phyloP scores from a whole-genome alignment of 306 rosid species.

The Rubus parviflorus region DNA sequence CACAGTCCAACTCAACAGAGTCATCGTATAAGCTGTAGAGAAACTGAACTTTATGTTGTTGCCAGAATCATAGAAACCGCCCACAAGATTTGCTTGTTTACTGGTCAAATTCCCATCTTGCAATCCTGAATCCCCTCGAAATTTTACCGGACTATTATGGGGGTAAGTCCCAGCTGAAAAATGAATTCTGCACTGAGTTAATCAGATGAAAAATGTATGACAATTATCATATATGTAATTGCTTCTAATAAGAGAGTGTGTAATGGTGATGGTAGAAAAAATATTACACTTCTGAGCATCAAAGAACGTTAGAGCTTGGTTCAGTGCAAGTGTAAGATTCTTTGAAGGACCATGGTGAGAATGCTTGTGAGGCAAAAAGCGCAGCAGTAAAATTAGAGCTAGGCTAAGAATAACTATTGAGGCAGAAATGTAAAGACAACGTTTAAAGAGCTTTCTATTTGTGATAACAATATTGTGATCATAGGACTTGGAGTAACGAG shows the following conservation, averaged over 20 bases:
- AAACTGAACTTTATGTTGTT: slow-evolving; percentile 80
- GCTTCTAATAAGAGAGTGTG: background rate
- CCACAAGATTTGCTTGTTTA: slow-evolving; percentile 41
- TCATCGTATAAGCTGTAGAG: slow-evolving; percentile 74
- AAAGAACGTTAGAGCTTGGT: slow-evolving; percentile 70
- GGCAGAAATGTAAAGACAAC: slow-evolving; percentile 41
- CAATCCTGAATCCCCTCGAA: slow-evolving; percentile 73
- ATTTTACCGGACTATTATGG: slow-evolving; percentile 51
- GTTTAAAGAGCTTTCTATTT: slow-evolving; percentile 38
- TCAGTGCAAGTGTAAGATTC: slow-evolving; percentile 58
- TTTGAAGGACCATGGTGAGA: slow-evolving; percentile 39
- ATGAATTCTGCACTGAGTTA: slow-evolving; percentile 5
- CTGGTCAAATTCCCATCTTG: slow-evolving; percentile 49
- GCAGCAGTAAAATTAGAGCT: slow-evolving; percentile 39
- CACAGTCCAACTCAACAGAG: slow-evolving; percentile 80
- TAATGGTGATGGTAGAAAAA: slow-evolving; percentile 2
- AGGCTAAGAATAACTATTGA: slow-evolving; percentile 30
- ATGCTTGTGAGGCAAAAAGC: slow-evolving; percentile 47
- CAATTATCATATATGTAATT: background rate
- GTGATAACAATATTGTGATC: slow-evolving; percentile 54
- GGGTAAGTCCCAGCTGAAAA: slow-evolving; percentile 70
- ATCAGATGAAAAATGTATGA: background rate
- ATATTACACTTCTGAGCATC: slow-evolving; percentile 77
- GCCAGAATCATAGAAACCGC: slow-evolving; percentile 95
- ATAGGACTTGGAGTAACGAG: slow-evolving; percentile 52